Conservation (phyloP, 176 grass and related monocot species). For the Cocos nucifera region DNA sequence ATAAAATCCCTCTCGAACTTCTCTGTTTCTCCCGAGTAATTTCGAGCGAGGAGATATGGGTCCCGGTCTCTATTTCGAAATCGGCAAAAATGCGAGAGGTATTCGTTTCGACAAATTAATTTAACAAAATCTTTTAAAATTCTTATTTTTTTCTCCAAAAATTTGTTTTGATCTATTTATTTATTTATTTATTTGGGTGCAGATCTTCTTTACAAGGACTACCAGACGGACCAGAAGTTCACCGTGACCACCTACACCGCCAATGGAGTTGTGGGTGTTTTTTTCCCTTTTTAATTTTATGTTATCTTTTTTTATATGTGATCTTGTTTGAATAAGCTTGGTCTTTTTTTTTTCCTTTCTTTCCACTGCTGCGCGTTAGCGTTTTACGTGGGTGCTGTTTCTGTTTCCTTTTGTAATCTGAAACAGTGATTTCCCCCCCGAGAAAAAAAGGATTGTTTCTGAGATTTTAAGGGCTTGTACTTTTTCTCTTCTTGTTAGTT, state of each 20-base stretch:
- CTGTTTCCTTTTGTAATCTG: too few species aligned
- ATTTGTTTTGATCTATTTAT: not conserved
- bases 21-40: too few species aligned
- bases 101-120: not conserved
- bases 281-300: not conserved
- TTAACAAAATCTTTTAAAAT: not conserved
- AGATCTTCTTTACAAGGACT: constrained; percentile 72
- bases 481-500: too few species aligned
- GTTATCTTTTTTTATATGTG: too few species aligned
- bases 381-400: too few species aligned
- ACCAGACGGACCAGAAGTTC: constrained; percentile 50
- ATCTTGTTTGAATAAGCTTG: too few species aligned
- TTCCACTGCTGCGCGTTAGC: too few species aligned
- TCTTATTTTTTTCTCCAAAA: not conserved
- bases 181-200: not conserved
- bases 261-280: constrained; percentile 42
- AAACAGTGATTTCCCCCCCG: too few species aligned
- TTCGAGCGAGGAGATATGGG: not conserved
- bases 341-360: too few species aligned
- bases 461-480: too few species aligned
- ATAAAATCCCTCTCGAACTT: too few species aligned
- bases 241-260: constrained; percentile 44
- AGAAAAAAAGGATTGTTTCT: too few species aligned
- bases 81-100: constrained; percentile 67
- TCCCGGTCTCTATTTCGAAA: constrained; percentile 50